These are phyloP conservation scores for Pyrenophora seminiperda DNA, from an alignment of 2,329 filamentous ascomycete genomes.

Conservation along the genomic window DNA sequence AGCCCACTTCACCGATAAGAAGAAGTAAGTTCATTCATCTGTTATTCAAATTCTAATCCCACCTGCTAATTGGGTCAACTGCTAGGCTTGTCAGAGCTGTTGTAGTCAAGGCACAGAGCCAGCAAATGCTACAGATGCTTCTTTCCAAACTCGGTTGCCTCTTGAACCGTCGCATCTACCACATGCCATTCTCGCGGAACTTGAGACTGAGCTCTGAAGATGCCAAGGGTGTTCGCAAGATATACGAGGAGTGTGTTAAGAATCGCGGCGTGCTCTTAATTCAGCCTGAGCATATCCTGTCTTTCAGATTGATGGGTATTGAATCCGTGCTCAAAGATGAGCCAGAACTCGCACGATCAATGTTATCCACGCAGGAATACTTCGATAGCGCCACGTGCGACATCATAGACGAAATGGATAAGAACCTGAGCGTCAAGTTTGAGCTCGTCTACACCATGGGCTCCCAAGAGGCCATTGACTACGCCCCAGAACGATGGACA, in stretches of 20 bases:
- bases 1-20: conserved; percentile 56
- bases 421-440: conserved; percentile 65
- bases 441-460: conserved; percentile 70
- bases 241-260: conserved; percentile 56
- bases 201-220: conserved; percentile 44
- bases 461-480: conserved; percentile 56
- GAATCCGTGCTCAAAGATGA: conserved; percentile 53
- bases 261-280: conserved; percentile 62
- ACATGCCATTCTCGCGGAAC: conserved; percentile 64
- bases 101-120: conserved; percentile 64
- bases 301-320: conserved; percentile 65
- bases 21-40: conserved; percentile 22
- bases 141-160: conserved; percentile 62
- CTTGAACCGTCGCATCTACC: conserved; percentile 59
- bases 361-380: conserved; percentile 54
- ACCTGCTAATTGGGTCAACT: neutral
- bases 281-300: conserved; percentile 68
- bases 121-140: conserved; percentile 65
- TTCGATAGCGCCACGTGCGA: conserved; percentile 57
- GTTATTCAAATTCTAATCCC: neutral
- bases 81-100: conserved; percentile 62
- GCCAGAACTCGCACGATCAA: conserved; percentile 30
- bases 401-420: conserved; percentile 69
- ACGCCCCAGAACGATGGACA: conserved; percentile 62
- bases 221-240: conserved; percentile 44